Evolutionary conservation across 176 grass and related monocot genomes (phyloP).

Genomic region (Ananas comosus): DNA sequence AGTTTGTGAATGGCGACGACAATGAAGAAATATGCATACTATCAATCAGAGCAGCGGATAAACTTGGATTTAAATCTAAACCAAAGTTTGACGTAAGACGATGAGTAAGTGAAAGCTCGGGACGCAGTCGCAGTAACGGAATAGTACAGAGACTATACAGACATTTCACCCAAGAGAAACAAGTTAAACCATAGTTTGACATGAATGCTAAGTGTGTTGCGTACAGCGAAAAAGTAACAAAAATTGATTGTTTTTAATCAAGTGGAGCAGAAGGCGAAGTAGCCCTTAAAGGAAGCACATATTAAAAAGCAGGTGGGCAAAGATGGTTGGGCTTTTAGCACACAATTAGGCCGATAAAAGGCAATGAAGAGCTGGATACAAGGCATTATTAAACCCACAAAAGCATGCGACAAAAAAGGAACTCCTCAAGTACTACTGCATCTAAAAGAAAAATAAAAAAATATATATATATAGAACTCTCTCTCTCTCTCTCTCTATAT

Average conservation of each 20-base stretch:
- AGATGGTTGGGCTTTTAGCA: background rate
- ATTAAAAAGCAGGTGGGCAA: background rate
- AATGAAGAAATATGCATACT: background rate
- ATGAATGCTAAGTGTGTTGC: background rate
- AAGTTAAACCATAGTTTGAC: background rate
- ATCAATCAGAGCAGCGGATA: too few relatives aligned
- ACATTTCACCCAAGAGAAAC: background rate
- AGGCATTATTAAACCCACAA: background rate
- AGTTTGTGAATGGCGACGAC: background rate
- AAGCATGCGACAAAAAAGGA: background rate
- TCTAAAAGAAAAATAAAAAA: background rate
- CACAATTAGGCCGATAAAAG: background rate
- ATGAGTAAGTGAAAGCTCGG: too few relatives aligned
- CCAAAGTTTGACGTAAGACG: too few relatives aligned
- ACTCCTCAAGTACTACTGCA: background rate
- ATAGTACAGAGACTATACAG: background rate
- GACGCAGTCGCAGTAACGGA: background rate
- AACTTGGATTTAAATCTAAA: too few relatives aligned
- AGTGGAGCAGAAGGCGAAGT: background rate
- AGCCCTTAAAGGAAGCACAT: background rate
- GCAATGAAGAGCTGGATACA: constrained; percentile 1
- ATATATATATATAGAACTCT: too few relatives aligned
- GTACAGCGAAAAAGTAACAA: background rate
- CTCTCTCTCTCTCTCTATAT: too few relatives aligned
- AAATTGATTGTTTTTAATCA: background rate